Evolutionary conservation across 352 stramenopile species (phyloP).

Genomic region (Pythium insidiosum): DNA sequence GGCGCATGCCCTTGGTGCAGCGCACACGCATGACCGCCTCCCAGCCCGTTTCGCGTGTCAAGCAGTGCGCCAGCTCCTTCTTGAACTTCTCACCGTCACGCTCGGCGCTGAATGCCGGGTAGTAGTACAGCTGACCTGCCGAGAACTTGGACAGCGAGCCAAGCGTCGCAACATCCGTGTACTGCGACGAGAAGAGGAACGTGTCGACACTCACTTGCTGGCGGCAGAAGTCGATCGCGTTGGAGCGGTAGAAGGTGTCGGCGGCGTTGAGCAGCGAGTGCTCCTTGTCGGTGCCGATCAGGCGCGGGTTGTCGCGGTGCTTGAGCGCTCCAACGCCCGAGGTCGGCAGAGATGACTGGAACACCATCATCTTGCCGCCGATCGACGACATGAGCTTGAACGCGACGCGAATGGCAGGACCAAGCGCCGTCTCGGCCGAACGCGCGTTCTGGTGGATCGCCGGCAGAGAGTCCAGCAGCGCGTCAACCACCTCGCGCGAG

Average conservation of each 20-base stretch:
- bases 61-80: conserved; percentile 86
- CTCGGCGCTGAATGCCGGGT: conserved; percentile 90
- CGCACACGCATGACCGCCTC: conserved; percentile 97
- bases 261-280: conserved; percentile 87
- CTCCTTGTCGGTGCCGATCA: conserved; percentile 84
- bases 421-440: conserved; percentile 71
- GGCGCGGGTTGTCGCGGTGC: conserved; percentile 77
- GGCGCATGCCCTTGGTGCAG: conserved; percentile 95
- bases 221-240: conserved; percentile 95
- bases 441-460: conserved; percentile 80
- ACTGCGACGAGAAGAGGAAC: conserved; percentile 94
- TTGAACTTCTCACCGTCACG: conserved; percentile 92
- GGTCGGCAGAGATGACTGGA: conserved; percentile 78
- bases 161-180: conserved; percentile 96
- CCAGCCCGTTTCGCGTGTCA: conserved; percentile 91
- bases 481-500: conserved; percentile 90
- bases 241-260: conserved; percentile 87
- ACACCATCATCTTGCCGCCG: conserved; percentile 86
- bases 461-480: conserved; percentile 94
- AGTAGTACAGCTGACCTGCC: conserved; percentile 95
- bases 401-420: conserved; percentile 90
- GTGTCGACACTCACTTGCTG: conserved; percentile 99
- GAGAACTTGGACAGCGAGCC: conserved; percentile 94
- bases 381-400: conserved; percentile 95
- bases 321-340: conserved; percentile 67